phyloP scores from a whole-genome alignment of 2,329 filamentous ascomycete genomes.

The Cladosporium colombiae region DNA sequence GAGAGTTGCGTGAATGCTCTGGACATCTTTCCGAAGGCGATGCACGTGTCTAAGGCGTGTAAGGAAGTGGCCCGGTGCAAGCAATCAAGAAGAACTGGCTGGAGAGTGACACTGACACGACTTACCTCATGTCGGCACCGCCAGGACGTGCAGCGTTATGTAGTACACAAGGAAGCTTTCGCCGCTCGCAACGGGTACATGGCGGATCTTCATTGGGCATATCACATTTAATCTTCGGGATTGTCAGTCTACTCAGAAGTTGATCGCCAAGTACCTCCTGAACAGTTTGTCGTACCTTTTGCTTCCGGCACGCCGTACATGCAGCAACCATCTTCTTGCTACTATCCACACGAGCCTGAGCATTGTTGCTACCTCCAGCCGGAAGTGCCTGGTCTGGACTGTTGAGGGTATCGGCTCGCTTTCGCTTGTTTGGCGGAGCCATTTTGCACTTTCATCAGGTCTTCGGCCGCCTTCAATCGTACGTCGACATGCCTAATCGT shows the following conservation, averaged over 20 bases:
- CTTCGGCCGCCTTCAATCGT: too few species aligned
- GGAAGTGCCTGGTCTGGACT: conserved; percentile 1
- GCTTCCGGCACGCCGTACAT: conserved; percentile 56
- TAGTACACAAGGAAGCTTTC: conserved; percentile 52
- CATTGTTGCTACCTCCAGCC: conserved; percentile 2
- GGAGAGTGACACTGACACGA: neutral
- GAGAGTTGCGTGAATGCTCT: conserved; percentile 37
- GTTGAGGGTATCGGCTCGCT: neutral
- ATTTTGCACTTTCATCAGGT: too few species aligned
- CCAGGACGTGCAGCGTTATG: conserved; percentile 55
- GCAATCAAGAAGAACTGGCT: conserved; percentile 21
- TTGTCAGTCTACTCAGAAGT: too few species aligned
- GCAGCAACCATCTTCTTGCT: conserved; percentile 35
- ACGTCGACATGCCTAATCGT: too few species aligned
- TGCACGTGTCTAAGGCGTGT: conserved; percentile 32
- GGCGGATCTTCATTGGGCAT: conserved; percentile 52
- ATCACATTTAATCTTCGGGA: conserved; percentile 49
- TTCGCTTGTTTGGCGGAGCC: conserved; percentile 2
- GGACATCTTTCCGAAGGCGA: conserved; percentile 28
- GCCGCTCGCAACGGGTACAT: conserved; percentile 53
- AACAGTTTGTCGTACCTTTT: conserved; percentile 46
- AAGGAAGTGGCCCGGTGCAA: too few species aligned
- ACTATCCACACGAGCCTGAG: conserved; percentile 8
- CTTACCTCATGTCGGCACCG: conserved; percentile 40
- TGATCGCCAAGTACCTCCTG: too few species aligned